These are phyloP conservation scores for Spinacia oleracea DNA, from an alignment of 179 eudicot genomes.

Conservation along the genomic window DNA sequence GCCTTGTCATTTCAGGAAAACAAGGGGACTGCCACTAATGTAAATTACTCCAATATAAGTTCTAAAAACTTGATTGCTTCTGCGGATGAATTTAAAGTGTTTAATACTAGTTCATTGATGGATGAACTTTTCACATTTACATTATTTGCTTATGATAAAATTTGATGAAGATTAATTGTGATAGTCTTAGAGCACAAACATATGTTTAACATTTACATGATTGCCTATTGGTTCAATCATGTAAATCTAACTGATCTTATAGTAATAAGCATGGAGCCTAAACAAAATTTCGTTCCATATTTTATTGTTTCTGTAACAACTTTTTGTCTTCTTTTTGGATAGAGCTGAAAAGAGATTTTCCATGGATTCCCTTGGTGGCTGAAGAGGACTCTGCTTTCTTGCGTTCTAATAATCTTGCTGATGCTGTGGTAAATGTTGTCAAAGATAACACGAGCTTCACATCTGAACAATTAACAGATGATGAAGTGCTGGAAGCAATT, in stretches of 20 bases:
- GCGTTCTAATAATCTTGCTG: slow-evolving; percentile 68
- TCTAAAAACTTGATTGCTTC: too few species aligned
- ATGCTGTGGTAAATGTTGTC: slow-evolving; percentile 61
- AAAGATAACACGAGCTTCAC: slow-evolving; percentile 40
- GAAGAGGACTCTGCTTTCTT: slow-evolving; percentile 90
- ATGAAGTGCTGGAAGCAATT: slow-evolving; percentile 76
- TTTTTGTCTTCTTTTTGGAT: slow-evolving; percentile 17
- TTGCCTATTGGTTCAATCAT: background rate
- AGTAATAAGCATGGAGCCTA: background rate
- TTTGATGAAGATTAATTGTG: too few species aligned
- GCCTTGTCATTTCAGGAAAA: too few species aligned
- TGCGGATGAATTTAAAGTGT: too few species aligned
- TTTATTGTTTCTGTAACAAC: slow-evolving; percentile 6
- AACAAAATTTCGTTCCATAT: background rate
- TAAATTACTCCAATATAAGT: too few species aligned
- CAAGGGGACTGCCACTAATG: too few species aligned
- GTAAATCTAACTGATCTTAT: background rate
- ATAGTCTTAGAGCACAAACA: background rate
- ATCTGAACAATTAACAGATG: slow-evolving; percentile 45
- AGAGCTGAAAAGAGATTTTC: slow-evolving; percentile 71
- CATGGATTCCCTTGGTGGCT: slow-evolving; percentile 90
- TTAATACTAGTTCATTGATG: too few species aligned
- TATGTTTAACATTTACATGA: too few species aligned
- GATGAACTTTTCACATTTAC: too few species aligned
- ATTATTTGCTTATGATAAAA: too few species aligned